These are phyloP conservation scores for Umbelopsis isabellina DNA, from an alignment of 192 early-diverging fungal species.

Conservation along the genomic window DNA sequence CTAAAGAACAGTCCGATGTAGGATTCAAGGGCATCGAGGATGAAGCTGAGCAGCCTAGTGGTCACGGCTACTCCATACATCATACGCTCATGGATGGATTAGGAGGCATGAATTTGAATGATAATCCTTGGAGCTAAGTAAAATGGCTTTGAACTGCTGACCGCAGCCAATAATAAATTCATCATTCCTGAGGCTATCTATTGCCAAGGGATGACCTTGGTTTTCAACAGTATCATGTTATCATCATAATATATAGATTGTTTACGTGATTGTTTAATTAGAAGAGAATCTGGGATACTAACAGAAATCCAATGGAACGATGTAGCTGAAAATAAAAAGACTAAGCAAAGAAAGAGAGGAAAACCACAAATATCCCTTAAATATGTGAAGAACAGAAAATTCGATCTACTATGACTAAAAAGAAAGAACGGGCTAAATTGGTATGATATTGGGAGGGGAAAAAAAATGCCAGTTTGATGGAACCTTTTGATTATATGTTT, in stretches of 20 bases:
- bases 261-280: neutral
- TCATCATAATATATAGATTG: neutral
- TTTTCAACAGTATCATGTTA: neutral
- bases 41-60: neutral
- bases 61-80: neutral
- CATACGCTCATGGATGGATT: conserved; percentile 4
- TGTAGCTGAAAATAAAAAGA: neutral
- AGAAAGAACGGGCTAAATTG: neutral
- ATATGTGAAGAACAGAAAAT: neutral
- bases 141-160: neutral
- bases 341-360: neutral
- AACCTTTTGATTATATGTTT: neutral
- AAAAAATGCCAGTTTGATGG: neutral
- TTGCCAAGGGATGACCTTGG: too few relatives aligned
- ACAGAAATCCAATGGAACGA: too few relatives aligned
- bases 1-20: neutral
- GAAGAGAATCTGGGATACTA: neutral
- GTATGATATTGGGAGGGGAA: conserved; percentile 1
- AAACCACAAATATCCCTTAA: neutral
- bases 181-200: too few relatives aligned
- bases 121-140: conserved; percentile 13
- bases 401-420: neutral
- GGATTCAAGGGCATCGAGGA: conserved; percentile 15
- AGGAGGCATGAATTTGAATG: conserved; percentile 1
- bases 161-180: neutral